Conservation (phyloP, 129 eudicot genomes). For the Saposhnikovia divaricata region DNA sequence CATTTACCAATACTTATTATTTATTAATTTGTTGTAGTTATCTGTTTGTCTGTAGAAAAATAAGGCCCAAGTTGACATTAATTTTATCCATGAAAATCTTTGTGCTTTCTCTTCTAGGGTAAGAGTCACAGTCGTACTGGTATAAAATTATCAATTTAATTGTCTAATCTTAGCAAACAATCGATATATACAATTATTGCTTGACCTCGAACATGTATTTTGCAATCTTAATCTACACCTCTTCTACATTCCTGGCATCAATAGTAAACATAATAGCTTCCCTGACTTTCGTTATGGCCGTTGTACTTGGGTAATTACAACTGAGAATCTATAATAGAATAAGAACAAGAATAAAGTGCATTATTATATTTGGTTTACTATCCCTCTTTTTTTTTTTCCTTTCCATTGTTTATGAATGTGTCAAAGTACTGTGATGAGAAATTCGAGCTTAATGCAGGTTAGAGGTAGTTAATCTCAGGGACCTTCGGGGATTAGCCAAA, state of each 20-base stretch:
- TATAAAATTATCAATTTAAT: not conserved
- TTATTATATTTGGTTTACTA: no score
- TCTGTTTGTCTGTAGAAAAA: conserved; percentile 31
- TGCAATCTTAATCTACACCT: conserved; percentile 54
- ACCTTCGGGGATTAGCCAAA: conserved; percentile 50
- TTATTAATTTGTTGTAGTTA: no score
- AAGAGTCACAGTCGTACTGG: not conserved
- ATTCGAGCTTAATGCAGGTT: conserved; percentile 25
- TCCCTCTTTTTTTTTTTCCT: not conserved
- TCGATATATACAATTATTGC: conserved; percentile 18
- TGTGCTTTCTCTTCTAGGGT: conserved; percentile 61
- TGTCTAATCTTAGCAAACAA: not conserved
- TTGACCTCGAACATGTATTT: conserved; percentile 65
- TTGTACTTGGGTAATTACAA: conserved; percentile 39
- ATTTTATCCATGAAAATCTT: conserved; percentile 40
- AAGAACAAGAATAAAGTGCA: not conserved
- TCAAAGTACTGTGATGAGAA: conserved; percentile 9
- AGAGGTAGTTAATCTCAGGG: conserved; percentile 40
- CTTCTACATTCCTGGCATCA: conserved; percentile 58
- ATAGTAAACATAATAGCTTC: conserved; percentile 58
- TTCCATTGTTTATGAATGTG: not conserved
- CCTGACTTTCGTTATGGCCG: conserved; percentile 54
- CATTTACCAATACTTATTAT: no score
- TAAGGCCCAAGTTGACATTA: conserved; percentile 47
- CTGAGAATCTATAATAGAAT: not conserved